Base-by-base conservation (phyloP, 2,329 filamentous ascomycete genomes). In the Coniochaeta hoffmannii region DNA sequence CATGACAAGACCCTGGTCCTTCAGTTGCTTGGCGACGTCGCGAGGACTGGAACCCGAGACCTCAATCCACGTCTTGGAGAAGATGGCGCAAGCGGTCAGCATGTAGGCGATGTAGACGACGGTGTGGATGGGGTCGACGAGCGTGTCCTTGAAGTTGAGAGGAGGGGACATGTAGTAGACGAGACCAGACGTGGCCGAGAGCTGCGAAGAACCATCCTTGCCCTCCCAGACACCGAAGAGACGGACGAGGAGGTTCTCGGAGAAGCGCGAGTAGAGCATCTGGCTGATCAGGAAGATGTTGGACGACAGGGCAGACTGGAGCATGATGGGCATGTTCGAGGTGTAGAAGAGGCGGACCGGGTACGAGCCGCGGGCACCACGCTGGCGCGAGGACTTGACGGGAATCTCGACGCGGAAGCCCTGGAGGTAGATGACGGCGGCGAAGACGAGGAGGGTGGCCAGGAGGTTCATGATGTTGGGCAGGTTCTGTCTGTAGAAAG, bases 261-360 rank as follows among this genome's bases (percentile, higher is more conserved):
- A 94, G 82, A 99, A 97, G 74, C 93, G 92, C 60, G 90, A 96
- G 86, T 96, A 97, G 64, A 99, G 86, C 92, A 97, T 97, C 82
- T 99, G 94, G 72, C 89, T 94, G 78, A 99, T 91, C 62, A 99
- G 81, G 86, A 99, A 99, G 76, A 99, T 85, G 82, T 99, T 99
- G 82, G 93, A 97, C 64, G 90, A 96, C 64, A 99, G 85, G 65
- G 94, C 94, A 50, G 93, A 97, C 81, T 99, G 95, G 73, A 99
- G 83, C 94, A 99, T 99, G 78, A 99, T 99, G 71, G 94, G 94
- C 95, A 99, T 99, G 88, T 99, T 99, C 73, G 92, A 97, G 71
- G 94, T 99, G 81, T 99, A 99, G 86, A 99, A 99, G 58, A 99
- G 89, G 69, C 95, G 93, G 73, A 99, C 86, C 68, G 94, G 94